A percentile compares a stretch with the other conserved stretches of the same genome.
Conservation (phyloP, 345 rosid species). For the Salix arbutifolia region DNA sequence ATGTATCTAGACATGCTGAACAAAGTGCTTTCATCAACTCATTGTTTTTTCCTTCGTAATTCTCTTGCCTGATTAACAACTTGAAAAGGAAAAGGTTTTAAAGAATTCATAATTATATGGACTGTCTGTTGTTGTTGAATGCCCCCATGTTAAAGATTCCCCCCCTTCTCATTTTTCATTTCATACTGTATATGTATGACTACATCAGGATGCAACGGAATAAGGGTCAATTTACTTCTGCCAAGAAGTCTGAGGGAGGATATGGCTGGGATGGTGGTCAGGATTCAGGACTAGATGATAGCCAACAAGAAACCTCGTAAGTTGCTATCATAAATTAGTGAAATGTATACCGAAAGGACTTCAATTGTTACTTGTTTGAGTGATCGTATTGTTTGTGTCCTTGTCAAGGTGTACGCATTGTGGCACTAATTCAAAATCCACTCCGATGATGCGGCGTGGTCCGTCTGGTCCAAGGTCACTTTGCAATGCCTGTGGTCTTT, state of each 20-base stretch:
- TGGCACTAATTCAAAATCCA: conserved; percentile 72
- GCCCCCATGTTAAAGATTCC: neutral
- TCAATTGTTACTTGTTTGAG: neutral
- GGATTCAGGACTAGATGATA: conserved; percentile 71
- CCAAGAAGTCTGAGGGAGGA: conserved; percentile 67
- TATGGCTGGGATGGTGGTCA: conserved; percentile 50
- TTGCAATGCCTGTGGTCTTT: conserved; percentile 98
- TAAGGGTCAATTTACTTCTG: conserved; percentile 94
- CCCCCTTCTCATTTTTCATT: neutral
- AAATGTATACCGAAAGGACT: neutral
- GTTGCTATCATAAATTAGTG: conserved; percentile 24
- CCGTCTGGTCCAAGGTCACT: conserved; percentile 94
- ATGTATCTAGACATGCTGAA: neutral
- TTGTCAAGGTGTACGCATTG: conserved; percentile 80
- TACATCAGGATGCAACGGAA: conserved; percentile 84
- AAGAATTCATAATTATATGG: neutral
- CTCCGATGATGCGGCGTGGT: conserved; percentile 99
- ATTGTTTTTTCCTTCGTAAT: neutral
- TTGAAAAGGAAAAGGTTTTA: neutral
- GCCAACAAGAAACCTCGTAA: conserved; percentile 62
- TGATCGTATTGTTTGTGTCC: neutral
- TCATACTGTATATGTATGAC: neutral
- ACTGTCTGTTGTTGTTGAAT: neutral
- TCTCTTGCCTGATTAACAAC: neutral
- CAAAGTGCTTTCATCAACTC: neutral